These are phyloP conservation scores for Scutellaria minor DNA, from an alignment of 257 asterid species.

Conservation along the genomic window DNA sequence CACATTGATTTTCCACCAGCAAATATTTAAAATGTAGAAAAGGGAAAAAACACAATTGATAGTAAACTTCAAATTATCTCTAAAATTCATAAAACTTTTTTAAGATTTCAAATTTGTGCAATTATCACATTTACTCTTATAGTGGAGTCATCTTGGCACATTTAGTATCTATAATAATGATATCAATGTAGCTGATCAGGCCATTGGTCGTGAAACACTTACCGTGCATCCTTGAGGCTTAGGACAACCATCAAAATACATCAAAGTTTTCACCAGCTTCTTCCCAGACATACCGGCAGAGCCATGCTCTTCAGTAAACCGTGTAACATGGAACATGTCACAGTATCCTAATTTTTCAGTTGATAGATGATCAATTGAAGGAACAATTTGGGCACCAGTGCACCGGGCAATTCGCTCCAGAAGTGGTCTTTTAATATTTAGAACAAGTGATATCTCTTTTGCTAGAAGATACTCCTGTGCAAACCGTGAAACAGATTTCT, in stretches of 20 bases:
- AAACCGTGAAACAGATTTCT: constrained; percentile 93
- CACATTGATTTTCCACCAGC: constrained; percentile 16
- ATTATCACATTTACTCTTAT: not conserved
- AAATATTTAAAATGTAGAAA: constrained; percentile 5
- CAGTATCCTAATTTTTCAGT: constrained; percentile 82
- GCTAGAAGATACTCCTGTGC: constrained; percentile 98
- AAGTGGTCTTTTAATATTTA: constrained; percentile 83
- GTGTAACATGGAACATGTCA: constrained; percentile 79
- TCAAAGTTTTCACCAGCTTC: constrained; percentile 79
- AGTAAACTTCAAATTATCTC: constrained; percentile 10
- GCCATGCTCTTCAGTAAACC: constrained; percentile 75
- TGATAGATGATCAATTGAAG: constrained; percentile 85
- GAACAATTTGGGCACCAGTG: constrained; percentile 88
- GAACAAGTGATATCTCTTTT: constrained; percentile 86
- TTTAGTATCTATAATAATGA: constrained; percentile 26
- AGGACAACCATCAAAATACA: constrained; percentile 98
- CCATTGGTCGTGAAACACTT: constrained; percentile 43
- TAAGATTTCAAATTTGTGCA: constrained; percentile 21
- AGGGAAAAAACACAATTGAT: constrained; percentile 19
- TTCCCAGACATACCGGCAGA: constrained; percentile 76
- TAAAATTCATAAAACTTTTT: constrained; percentile 15
- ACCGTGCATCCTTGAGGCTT: constrained; percentile 97
- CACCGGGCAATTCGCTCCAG: constrained; percentile 96
- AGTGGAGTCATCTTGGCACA: constrained; percentile 6
- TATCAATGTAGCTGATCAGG: constrained; percentile 23